Conservation (phyloP, 805 yeast species). For the Lachancea lanzarotensis region DNA sequence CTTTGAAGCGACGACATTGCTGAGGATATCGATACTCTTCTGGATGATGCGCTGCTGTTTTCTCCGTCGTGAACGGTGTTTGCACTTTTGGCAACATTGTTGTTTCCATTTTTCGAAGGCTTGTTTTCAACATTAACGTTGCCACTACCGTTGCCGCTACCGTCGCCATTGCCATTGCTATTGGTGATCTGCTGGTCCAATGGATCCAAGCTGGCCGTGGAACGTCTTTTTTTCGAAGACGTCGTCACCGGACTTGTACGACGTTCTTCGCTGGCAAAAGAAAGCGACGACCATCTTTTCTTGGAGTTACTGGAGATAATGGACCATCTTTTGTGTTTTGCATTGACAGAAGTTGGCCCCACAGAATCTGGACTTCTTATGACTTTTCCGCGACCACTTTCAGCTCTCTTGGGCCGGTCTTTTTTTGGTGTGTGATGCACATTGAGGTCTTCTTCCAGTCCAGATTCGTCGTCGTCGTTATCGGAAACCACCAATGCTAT, state of each 20-base stretch:
- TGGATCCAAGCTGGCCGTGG: slow-evolving; percentile 5
- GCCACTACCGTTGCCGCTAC: background rate
- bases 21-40: slow-evolving; percentile 7
- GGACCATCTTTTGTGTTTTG: slow-evolving; percentile 23
- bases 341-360: background rate
- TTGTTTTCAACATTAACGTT: too few species aligned
- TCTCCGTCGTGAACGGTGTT: background rate
- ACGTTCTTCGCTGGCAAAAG: slow-evolving; percentile 14
- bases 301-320: slow-evolving; percentile 27
- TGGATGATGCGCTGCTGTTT: background rate
- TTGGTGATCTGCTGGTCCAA: background rate
- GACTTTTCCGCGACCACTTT: too few species aligned
- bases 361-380: background rate
- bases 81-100: background rate
- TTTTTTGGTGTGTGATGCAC: background rate
- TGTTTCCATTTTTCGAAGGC: background rate
- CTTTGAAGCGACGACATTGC: slow-evolving; percentile 15
- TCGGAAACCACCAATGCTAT: slow-evolving; percentile 31
- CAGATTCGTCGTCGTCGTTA: slow-evolving; percentile 24
- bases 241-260: slow-evolving; percentile 4
- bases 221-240: slow-evolving; percentile 3
- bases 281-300: slow-evolving; percentile 30
- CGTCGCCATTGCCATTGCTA: background rate
- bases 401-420: too few species aligned
- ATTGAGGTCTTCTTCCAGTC: slow-evolving; percentile 8